Conservation (phyloP, 768 basidiomycete genomes). For the Cystofilobasidium ferigula region DNA sequence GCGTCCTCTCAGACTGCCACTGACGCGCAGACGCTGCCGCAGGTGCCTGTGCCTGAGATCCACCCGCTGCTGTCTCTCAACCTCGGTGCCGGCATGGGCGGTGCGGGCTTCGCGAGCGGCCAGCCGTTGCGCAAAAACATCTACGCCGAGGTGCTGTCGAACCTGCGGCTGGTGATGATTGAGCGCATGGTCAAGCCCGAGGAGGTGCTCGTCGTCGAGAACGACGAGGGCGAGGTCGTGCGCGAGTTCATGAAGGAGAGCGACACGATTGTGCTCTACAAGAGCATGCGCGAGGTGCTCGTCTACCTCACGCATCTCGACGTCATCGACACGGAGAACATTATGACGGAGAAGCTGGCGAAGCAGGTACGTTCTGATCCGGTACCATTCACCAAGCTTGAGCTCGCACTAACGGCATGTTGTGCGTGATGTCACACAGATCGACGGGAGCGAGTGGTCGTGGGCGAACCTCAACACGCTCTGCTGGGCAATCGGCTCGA, state of each 20-base stretch:
- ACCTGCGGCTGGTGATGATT: conserved; percentile 87
- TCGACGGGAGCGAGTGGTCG: conserved; percentile 95
- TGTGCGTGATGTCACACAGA: conserved; percentile 28
- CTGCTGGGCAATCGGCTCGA: conserved; percentile 99
- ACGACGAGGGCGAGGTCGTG: conserved; percentile 98
- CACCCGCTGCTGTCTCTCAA: conserved; percentile 64
- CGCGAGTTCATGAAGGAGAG: conserved; percentile 97
- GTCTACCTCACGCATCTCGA: conserved; percentile 97
- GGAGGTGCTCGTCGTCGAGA: conserved; percentile 96
- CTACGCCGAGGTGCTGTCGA: conserved; percentile 87
- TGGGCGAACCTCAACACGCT: conserved; percentile 99
- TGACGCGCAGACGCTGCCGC: not conserved
- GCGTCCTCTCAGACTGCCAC: not conserved
- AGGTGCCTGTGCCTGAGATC: conserved; percentile 66
- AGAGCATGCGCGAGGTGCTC: conserved; percentile 93
- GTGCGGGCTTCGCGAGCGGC: conserved; percentile 33
- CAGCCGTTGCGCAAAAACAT: conserved; percentile 74
- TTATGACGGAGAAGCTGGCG: conserved; percentile 89
- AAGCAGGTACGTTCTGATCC: conserved; percentile 57
- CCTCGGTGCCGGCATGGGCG: conserved; percentile 48
- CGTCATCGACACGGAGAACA: conserved; percentile 88
- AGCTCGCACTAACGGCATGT: not conserved
- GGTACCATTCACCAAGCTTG: not conserved
- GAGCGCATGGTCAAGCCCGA: conserved; percentile 99
- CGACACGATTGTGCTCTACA: conserved; percentile 97